A percentile compares a stretch with the other conserved stretches of the same genome.
Evolutionary conservation across 371 early-diverging fungal species (phyloP).

Genomic region (Mucor indicus): DNA sequence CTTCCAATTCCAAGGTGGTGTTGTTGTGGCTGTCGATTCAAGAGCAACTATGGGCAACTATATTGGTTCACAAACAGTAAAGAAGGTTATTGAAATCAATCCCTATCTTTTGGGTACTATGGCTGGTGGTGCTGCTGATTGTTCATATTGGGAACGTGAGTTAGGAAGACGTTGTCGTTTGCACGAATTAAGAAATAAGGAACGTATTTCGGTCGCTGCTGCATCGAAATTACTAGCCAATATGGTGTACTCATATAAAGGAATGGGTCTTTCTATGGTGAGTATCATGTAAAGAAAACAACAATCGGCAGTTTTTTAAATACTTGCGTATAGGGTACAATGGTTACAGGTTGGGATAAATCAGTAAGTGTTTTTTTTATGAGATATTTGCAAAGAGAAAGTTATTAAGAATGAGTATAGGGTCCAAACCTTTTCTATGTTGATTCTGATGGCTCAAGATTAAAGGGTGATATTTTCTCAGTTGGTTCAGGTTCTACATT

Average conservation of each 20-base stretch:
- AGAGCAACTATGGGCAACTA: conserved; percentile 98
- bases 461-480: conserved; percentile 95
- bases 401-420: conserved; percentile 22
- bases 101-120: conserved; percentile 99
- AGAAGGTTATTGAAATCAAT: conserved; percentile 99
- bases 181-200: conserved; percentile 97
- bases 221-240: conserved; percentile 97
- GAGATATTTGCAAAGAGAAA: background rate
- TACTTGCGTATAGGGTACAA: no score
- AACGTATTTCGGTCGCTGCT: conserved; percentile 98
- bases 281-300: conserved; percentile 28
- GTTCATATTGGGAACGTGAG: conserved; percentile 99
- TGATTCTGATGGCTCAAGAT: conserved; percentile 94
- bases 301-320: no score
- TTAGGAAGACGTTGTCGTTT: conserved; percentile 96
- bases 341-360: conserved; percentile 99
- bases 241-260: conserved; percentile 97
- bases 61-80: conserved; percentile 98
- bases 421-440: conserved; percentile 98
- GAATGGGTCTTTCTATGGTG: conserved; percentile 98
- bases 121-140: conserved; percentile 99
- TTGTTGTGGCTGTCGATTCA: conserved; percentile 99
- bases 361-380: conserved; percentile 49
- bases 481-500: conserved; percentile 98
- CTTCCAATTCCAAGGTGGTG: conserved; percentile 97